These are phyloP conservation scores for Microsporum canis DNA, from an alignment of 2,329 filamentous ascomycete genomes.

Conservation along the genomic window DNA sequence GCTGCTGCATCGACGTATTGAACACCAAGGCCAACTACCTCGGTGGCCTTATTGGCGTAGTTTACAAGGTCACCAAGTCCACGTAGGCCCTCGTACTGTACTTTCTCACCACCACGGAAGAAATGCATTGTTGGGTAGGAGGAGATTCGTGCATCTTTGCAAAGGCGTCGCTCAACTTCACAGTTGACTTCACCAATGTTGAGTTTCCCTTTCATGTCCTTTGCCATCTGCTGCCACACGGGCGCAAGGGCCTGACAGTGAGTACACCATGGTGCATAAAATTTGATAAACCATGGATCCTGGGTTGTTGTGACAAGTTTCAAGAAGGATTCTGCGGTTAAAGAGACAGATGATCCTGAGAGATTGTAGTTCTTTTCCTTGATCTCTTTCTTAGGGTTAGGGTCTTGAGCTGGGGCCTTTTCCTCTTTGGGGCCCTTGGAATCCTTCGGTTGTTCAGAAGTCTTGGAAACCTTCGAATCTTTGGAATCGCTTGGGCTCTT, in stretches of 20 bases:
- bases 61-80: slow-evolving; percentile 81
- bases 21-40: slow-evolving; percentile 62
- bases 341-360: slow-evolving; percentile 59
- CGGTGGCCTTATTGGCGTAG: slow-evolving; percentile 77
- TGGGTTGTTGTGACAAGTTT: slow-evolving; percentile 71
- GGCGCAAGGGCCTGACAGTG: slow-evolving; percentile 91
- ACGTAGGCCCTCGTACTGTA: slow-evolving; percentile 85
- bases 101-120: slow-evolving; percentile 81
- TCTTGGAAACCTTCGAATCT: not conserved
- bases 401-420: slow-evolving; percentile 32
- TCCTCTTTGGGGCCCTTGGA: slow-evolving; percentile 29
- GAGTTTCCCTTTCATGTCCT: slow-evolving; percentile 78
- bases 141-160: slow-evolving; percentile 72
- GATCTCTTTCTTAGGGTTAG: slow-evolving; percentile 12
- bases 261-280: slow-evolving; percentile 93
- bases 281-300: slow-evolving; percentile 97
- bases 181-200: slow-evolving; percentile 97
- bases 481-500: not conserved
- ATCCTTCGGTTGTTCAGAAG: slow-evolving; percentile 22
- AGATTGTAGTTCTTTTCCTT: slow-evolving; percentile 49
- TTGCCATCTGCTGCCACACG: slow-evolving; percentile 78
- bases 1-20: slow-evolving; percentile 64
- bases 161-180: slow-evolving; percentile 72
- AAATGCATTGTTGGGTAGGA: slow-evolving; percentile 85
- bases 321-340: slow-evolving; percentile 80